Conservation (phyloP, 495 filamentous ascomycete genomes). For the Neurospora sp. region DNA sequence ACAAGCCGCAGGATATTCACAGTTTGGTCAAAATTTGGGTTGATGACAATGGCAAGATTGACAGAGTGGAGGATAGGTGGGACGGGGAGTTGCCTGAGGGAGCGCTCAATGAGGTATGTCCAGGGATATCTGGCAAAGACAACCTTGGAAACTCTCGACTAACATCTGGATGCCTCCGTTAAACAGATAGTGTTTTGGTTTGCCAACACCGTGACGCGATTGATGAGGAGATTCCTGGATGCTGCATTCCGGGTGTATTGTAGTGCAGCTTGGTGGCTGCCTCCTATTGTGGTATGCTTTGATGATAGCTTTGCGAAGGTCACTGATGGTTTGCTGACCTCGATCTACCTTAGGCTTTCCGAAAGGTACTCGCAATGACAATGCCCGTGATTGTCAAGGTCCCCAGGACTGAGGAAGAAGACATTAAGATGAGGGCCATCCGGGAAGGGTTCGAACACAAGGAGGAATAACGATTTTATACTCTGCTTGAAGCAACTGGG, state of each 20-base stretch:
- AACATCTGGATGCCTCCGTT: background rate
- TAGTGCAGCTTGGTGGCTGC: slow-evolving; percentile 28
- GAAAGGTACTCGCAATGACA: slow-evolving; percentile 43
- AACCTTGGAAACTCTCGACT: background rate
- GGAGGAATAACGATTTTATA: background rate
- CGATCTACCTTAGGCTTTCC: slow-evolving; percentile 37
- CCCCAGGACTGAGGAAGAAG: slow-evolving; percentile 47
- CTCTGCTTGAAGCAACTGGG: background rate
- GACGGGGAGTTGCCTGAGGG: slow-evolving; percentile 42
- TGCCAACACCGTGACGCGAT: background rate
- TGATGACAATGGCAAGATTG: slow-evolving; percentile 35
- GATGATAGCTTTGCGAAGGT: slow-evolving; percentile 19
- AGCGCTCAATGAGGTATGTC: slow-evolving; percentile 37
- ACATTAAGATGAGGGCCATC: slow-evolving; percentile 20
- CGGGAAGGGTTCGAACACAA: slow-evolving; percentile 3
- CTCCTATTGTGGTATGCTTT: slow-evolving; percentile 18
- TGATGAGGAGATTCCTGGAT: background rate
- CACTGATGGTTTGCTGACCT: slow-evolving; percentile 15
- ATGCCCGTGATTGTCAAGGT: slow-evolving; percentile 47
- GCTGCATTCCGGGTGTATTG: slow-evolving; percentile 15
- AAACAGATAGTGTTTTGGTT: background rate
- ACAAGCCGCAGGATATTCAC: slow-evolving; percentile 41
- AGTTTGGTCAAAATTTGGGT: slow-evolving; percentile 38
- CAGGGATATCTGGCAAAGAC: background rate
- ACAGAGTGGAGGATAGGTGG: slow-evolving; percentile 48